Conservation (phyloP, 192 early-diverging fungal species). For the Coemansia sp. region DNA sequence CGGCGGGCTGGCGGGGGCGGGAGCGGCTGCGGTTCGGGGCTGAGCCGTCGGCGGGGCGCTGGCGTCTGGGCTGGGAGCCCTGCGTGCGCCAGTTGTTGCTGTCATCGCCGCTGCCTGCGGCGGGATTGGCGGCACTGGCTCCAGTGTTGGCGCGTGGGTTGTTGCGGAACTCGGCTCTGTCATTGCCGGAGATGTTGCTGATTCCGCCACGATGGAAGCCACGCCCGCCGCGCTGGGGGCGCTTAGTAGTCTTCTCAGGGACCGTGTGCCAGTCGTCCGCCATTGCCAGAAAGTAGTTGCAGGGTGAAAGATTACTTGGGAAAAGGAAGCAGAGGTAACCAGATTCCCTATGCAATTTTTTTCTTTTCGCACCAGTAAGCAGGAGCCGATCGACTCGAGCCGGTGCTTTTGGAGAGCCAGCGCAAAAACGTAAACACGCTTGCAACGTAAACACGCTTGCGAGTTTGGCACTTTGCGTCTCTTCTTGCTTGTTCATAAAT, state of each 20-base stretch:
- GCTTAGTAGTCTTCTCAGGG: slow-evolving; percentile 25
- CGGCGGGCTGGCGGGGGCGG: slow-evolving; percentile 5
- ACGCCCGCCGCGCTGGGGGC: slow-evolving; percentile 7
- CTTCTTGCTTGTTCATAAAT: background rate
- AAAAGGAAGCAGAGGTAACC: background rate
- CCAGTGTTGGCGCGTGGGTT: background rate
- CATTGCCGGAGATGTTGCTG: background rate
- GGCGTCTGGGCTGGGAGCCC: slow-evolving; percentile 5
- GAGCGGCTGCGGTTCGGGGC: slow-evolving; percentile 33
- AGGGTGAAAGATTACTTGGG: background rate
- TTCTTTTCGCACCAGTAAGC: background rate
- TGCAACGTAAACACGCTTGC: slow-evolving; percentile 64
- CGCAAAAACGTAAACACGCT: slow-evolving; percentile 44
- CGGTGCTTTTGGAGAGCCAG: background rate
- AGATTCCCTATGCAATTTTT: background rate
- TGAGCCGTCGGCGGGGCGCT: background rate
- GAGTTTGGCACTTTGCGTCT: background rate
- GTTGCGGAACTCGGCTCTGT: slow-evolving; percentile 10
- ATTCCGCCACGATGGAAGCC: slow-evolving; percentile 9
- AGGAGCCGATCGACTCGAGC: background rate
- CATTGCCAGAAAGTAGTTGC: slow-evolving; percentile 3
- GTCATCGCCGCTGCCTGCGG: background rate
- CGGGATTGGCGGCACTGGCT: background rate
- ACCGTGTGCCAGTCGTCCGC: slow-evolving; percentile 52
- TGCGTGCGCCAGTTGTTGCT: slow-evolving; percentile 15